These are phyloP conservation scores for Basidiobolus meristosporus DNA, from an alignment of 371 early-diverging fungal species.

Conservation along the genomic window DNA sequence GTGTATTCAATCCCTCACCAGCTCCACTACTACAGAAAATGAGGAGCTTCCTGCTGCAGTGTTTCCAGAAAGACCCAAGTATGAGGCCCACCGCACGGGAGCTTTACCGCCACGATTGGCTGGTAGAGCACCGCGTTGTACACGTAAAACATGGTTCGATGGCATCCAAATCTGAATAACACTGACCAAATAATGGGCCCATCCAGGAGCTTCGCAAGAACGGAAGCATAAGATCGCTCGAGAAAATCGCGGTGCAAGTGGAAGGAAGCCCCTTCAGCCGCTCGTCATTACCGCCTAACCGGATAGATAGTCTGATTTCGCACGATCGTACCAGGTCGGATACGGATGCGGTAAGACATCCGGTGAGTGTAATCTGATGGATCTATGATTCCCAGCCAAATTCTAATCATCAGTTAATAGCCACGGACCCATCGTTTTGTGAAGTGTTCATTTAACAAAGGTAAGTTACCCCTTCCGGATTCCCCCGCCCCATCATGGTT, in stretches of 20 bases:
- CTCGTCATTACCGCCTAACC: background rate
- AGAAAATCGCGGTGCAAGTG: background rate
- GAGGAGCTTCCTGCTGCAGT: slow-evolving; percentile 48
- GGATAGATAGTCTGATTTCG: too few relatives aligned
- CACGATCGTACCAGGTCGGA: too few relatives aligned
- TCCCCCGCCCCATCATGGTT: background rate
- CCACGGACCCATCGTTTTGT: background rate
- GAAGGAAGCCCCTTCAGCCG: background rate
- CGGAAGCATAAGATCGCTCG: background rate
- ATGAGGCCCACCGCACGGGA: slow-evolving; percentile 45
- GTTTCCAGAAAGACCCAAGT: slow-evolving; percentile 67
- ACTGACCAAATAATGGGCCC: background rate
- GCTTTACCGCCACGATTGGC: slow-evolving; percentile 57
- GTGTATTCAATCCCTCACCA: too few relatives aligned
- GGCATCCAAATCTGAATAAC: slow-evolving; percentile 1
- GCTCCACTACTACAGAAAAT: too few relatives aligned
- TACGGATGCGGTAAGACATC: background rate
- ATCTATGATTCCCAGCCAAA: background rate
- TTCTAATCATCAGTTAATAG: background rate
- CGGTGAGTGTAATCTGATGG: background rate
- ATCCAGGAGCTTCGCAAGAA: background rate
- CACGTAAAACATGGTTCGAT: slow-evolving; percentile 3
- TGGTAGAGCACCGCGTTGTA: slow-evolving; percentile 15
- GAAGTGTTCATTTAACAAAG: background rate
- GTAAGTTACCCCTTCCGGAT: background rate